These are phyloP conservation scores for Gossypium longicalyx DNA, from an alignment of 345 rosid genomes.

Conservation along the genomic window DNA sequence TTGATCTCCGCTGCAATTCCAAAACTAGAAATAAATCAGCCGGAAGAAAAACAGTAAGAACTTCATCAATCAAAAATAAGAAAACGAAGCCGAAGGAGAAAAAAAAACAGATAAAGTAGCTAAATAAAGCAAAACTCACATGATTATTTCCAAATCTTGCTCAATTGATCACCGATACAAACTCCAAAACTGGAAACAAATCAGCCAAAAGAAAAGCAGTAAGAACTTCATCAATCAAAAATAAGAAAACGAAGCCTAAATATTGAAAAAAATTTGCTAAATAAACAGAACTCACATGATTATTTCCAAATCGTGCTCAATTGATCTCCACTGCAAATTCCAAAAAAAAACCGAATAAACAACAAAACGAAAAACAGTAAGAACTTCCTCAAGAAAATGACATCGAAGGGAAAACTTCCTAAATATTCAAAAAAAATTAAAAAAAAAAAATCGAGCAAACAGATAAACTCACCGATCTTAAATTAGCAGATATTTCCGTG, in stretches of 20 bases:
- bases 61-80: neutral
- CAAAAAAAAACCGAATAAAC: neutral
- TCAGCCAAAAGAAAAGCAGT: neutral
- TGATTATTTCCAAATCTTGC: neutral
- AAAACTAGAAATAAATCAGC: neutral
- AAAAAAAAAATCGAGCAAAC: neutral
- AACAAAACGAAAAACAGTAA: neutral
- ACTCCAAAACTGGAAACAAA: neutral
- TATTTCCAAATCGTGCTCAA: neutral
- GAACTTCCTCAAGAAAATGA: neutral
- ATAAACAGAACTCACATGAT: slow-evolving; percentile 16
- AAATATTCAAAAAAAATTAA: neutral
- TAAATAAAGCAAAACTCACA: slow-evolving; percentile 14
- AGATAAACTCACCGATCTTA: neutral
- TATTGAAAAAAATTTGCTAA: too few species aligned
- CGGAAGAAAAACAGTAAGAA: neutral
- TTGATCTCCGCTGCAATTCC: neutral
- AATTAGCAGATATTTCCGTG: neutral
- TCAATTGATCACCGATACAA: neutral
- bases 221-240: neutral
- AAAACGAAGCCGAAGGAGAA: neutral
- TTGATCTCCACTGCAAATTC: neutral
- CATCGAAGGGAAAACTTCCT: neutral
- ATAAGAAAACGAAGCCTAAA: neutral
- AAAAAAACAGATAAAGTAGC: too few species aligned